A percentile compares a stretch with the other conserved stretches of the same genome.
These are phyloP conservation scores for Suhomyces pyralidae DNA, from an alignment of 805 yeast species.

Conservation along the genomic window DNA sequence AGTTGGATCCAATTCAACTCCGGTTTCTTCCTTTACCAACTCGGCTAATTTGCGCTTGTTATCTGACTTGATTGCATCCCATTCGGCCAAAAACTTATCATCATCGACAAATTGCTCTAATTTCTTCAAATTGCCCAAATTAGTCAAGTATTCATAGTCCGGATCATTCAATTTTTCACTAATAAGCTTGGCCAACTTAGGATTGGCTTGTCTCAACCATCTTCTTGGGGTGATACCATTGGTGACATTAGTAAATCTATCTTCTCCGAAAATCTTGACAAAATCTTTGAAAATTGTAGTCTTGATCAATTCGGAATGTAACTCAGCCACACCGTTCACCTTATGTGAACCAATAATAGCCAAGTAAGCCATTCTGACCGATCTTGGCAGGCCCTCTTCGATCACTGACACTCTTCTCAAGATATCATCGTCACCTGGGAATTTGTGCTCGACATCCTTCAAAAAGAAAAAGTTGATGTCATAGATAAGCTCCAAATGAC, in stretches of 20 bases:
- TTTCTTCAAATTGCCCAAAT: conserved; percentile 63
- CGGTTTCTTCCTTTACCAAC: conserved; percentile 62
- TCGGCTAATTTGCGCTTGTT: conserved; percentile 69
- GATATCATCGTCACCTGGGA: conserved; percentile 71
- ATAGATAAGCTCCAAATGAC: conserved; percentile 88
- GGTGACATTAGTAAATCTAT: conserved; percentile 87
- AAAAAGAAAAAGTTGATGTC: conserved; percentile 79
- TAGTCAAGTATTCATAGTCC: conserved; percentile 61
- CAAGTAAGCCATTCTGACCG: conserved; percentile 86
- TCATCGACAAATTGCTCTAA: conserved; percentile 69
- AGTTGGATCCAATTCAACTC: conserved; percentile 63
- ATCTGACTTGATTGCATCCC: conserved; percentile 68
- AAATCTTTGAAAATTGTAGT: conserved; percentile 90
- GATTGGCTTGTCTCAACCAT: conserved; percentile 94
- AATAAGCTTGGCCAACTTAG: conserved; percentile 71
- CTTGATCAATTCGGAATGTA: conserved; percentile 86
- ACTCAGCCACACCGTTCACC: conserved; percentile 94
- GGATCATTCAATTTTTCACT: conserved; percentile 65
- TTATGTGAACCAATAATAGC: conserved; percentile 91
- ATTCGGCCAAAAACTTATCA: conserved; percentile 57
- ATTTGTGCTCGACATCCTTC: conserved; percentile 67
- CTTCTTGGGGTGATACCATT: conserved; percentile 96
- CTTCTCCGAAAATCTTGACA: conserved; percentile 75
- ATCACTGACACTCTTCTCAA: conserved; percentile 74
- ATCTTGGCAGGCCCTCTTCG: conserved; percentile 78